Evolutionary conservation across 768 basidiomycete species (phyloP), one percentile per base, ranked within the genome.

Genomic region (Termitomyces sp.): DNA sequence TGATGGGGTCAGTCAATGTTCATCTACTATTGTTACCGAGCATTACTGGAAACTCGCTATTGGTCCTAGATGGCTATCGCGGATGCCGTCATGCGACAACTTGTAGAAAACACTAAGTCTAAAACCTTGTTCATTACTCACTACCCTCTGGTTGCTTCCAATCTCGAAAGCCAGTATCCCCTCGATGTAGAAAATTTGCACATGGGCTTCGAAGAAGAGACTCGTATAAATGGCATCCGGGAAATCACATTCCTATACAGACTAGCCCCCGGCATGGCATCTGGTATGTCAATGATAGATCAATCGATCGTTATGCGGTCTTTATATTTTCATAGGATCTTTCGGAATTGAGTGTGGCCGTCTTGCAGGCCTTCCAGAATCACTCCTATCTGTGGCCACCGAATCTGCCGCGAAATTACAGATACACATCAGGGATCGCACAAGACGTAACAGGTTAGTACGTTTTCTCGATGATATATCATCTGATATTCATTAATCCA

Each of bases 101-200:
- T 95, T 8, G 77, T 87, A 16, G 71, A 80, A 60, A 69, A 67
- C 1, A 80, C 77, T 28, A 78, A 78, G 60, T 86, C 84, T 72
- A 88, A 86, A 69, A 90, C 89, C 1, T 72, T 98, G 36, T 98
- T 98, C 70, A 96, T 98, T 65, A 98, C 96, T 0, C 95, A 98
- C 68, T 98, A 97, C 66, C 94, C 94, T 4, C 75, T 87, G 36
- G 82, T 96, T 13, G 92, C 92, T n/a, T 72, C 77, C 4, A 84
- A 84, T 45, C 67, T 92, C 26, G 82, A 83, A 62, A 77, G 75
- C 29, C 77, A 77, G 57, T 88, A 81, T 67, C 84, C 87, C 1
- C 60, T 66, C 15, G 78, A 84, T 15, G 74, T 92, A 37, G 79
- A 85, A 63, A 95, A 94, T 67, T 69, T 89, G 64, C 94, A 97